Base-by-base conservation (phyloP, 192 early-diverging fungal genomes). In the Gonapodya sp. region DNA sequence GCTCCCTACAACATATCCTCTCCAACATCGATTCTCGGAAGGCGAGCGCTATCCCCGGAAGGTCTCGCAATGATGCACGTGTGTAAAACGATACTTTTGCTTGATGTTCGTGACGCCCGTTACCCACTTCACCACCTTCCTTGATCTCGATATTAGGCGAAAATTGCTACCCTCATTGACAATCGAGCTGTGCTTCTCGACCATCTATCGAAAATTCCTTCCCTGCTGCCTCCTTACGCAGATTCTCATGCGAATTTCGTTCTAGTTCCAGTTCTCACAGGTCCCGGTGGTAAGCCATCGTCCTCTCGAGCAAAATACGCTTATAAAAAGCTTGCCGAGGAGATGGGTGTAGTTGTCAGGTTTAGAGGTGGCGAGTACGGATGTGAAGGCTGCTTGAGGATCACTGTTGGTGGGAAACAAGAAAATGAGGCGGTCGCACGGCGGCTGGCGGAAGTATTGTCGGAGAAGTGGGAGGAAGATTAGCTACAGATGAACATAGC, bases 1-100 rank as follows among this genome's bases (percentile, higher is more conserved):
- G 98, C 98, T 31, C 98, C 98, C 2, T 99, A 99, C 88, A 99
- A 97, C 84, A 94, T 99, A 75, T 94, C 93, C 34, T 95, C 96
- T 24, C 91, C 93, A 36, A 93, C 96, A 35, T 93, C 96, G 79
- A 80, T 87, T 34, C 86, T 96, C 36, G 97, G 94, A 16, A 87
- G 88, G 73, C 84, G 91, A 1, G 98, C 98, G 1, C 89, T 99
- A 34, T 88, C 89, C 46, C 85, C 86, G 36, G 86, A 88, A 33
- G 94, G 93, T 35, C 80, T 97, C 32, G 83, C 78, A 18, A 87
- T 85, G 35, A 97, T 97, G 93, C 82, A 83, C 24, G 46, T 64
- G 24, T 64, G 46, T 64, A 16, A n/a, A n/a, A n/a, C n/a, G n/a
- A n/a, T n/a, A n/a, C n/a, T n/a, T n/a, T n/a, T n/a, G n/a, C n/a